phyloP scores from a whole-genome alignment of 2,329 filamentous ascomycete genomes.

The Fusarium sambucinum region DNA sequence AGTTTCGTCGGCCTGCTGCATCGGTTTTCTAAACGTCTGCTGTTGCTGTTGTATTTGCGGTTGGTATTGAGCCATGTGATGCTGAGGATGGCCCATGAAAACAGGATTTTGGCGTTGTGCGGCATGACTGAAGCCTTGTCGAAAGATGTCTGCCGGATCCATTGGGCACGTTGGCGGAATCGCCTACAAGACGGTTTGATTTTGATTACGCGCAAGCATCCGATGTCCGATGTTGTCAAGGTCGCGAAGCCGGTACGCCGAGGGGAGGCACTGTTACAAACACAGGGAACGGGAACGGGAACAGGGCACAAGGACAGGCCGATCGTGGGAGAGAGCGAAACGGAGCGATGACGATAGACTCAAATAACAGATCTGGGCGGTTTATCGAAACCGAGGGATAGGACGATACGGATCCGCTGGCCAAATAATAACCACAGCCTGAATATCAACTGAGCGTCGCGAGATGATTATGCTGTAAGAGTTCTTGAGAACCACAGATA shows the following conservation, averaged over 20 bases:
- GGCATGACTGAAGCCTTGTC: constrained; percentile 65
- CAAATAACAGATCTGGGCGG: not conserved
- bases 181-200: constrained; percentile 14
- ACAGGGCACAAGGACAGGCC: constrained; percentile 21
- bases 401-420: constrained; percentile 1
- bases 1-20: constrained; percentile 55
- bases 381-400: constrained; percentile 17
- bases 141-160: constrained; percentile 71
- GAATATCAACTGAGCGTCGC: constrained; percentile 5
- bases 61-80: constrained; percentile 43
- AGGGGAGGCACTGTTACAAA: constrained; percentile 26
- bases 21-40: constrained; percentile 50
- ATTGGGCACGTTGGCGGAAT: constrained; percentile 54
- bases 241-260: constrained; percentile 35
- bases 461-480: constrained; percentile 28
- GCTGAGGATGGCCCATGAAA: constrained; percentile 47
- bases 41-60: constrained; percentile 48
- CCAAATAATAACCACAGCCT: constrained; percentile 12
- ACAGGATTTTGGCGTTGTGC: constrained; percentile 55
- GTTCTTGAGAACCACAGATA: constrained; percentile 13
- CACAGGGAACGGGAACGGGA: constrained; percentile 15
- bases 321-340: constrained; percentile 14
- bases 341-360: constrained; percentile 14
- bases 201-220: constrained; percentile 27
- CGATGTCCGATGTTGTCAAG: constrained; percentile 21